Evolutionary conservation across 495 filamentous ascomycete species (phyloP).

Genomic region (Tirmania nivea): DNA sequence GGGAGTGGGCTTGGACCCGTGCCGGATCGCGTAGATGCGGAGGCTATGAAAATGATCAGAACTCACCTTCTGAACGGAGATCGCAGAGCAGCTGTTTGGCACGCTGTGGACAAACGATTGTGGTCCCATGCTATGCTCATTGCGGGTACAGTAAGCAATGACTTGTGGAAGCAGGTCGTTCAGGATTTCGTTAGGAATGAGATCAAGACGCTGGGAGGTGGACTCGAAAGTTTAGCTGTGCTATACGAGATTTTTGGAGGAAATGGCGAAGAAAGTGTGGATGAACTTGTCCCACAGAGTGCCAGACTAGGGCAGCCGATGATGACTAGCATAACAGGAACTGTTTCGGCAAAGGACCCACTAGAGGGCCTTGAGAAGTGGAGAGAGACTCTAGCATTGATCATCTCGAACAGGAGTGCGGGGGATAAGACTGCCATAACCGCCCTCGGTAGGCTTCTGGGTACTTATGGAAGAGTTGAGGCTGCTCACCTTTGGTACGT

Average conservation of each 20-base stretch:
- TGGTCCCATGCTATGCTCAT: constrained; percentile 96
- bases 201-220: constrained; percentile 52
- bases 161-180: constrained; percentile 69
- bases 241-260: constrained; percentile 85
- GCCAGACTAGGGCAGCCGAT: constrained; percentile 83
- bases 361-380: constrained; percentile 76
- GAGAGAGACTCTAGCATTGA: constrained; percentile 69
- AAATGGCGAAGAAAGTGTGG: constrained; percentile 81
- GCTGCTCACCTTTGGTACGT: constrained; percentile 78
- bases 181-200: constrained; percentile 89
- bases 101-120: constrained; percentile 73
- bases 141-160: constrained; percentile 47
- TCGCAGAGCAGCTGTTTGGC: constrained; percentile 79
- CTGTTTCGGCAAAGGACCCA: constrained; percentile 51
- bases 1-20: constrained; percentile 14
- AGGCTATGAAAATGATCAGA: constrained; percentile 45
- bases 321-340: constrained; percentile 13
- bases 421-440: constrained; percentile 57
- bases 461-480: constrained; percentile 66
- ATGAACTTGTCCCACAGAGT: constrained; percentile 88
- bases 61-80: constrained; percentile 55
- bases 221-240: constrained; percentile 66
- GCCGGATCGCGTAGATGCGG: constrained; percentile 42
- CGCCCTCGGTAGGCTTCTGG: constrained; percentile 64
- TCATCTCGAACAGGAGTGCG: constrained; percentile 65